Evolutionary conservation across 805 yeast genomes (phyloP), one percentile per base, ranked within the genome.

Genomic region (Sugiyamaella smithiae): DNA sequence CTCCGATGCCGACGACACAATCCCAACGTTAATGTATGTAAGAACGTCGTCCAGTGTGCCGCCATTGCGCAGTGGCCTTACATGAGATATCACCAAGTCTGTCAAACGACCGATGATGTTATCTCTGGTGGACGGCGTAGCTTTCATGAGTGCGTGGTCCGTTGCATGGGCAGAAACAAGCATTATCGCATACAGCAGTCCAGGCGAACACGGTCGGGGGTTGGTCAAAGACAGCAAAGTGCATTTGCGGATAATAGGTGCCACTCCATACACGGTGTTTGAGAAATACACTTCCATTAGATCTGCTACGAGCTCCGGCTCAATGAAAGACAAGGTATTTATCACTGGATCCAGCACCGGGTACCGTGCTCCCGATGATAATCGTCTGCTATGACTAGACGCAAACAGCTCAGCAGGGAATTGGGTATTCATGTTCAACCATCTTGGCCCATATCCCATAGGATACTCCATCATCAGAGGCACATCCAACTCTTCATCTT

Each of bases 131-230:
- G 62, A 52, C 11, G 65, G 65, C 4, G 61, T 54, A 1, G 58
- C 50, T 9, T 62, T 57, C 45, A 61, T 48, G 17, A 48, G 53
- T 12, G 65, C 60, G 40, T 61, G 61, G 44, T 61, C 64, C 8
- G 62, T 57, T 9, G 55, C 62, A 44, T 61, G 65, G 16, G 62
- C 65, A 11, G 65, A 62, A n/a, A 61, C 60, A 25, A 57, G 51
- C 25, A 61, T 48, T 25, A 61, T 46, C 12, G 65, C 57, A 43
- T 48, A 60, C n/a, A 61, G 49, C 23, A 61, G 48, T 2, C 61
- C 60, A 17, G 55, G 50, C 12, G 59, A 45, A 43, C 60, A 54
- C 20, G 31, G 41, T 17, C 65, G 40, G 8, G 61, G 59, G 33
- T 45, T 52, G 11, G 37, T 17, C 16, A 40, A 32, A 17, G 62